Percentiles rank a stretch among this genome's conserved stretches.
Conservation (phyloP, 805 yeast genomes). For the Saccharomycopsis fodiens region DNA sequence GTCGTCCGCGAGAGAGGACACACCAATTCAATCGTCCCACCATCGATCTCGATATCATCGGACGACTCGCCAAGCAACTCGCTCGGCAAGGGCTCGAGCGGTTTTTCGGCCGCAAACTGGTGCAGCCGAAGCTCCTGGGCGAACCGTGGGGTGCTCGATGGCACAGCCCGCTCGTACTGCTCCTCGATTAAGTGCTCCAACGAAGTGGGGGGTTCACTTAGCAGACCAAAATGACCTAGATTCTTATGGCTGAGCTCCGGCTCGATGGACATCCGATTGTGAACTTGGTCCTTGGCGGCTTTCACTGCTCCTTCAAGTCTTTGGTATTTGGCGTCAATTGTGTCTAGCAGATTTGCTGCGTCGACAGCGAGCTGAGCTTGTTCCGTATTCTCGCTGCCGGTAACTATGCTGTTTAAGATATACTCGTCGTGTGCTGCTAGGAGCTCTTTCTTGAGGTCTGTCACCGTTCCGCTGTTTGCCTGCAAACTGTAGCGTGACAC, state of each 20-base stretch:
- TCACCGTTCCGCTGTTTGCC: background rate
- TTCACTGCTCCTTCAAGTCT: background rate
- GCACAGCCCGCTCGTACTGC: background rate
- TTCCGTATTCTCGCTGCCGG: background rate
- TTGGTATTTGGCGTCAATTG: background rate
- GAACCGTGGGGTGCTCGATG: background rate
- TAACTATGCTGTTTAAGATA: background rate
- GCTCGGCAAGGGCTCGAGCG: slow-evolving; percentile 55
- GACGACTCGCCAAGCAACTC: slow-evolving; percentile 17
- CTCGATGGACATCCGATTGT: background rate
- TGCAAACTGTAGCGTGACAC: background rate
- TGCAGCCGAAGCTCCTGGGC: slow-evolving; percentile 7
- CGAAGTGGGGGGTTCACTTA: background rate
- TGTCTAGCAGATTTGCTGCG: background rate
- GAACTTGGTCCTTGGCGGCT: background rate
- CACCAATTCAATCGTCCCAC: slow-evolving; percentile 59
- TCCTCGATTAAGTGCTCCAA: background rate
- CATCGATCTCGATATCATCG: slow-evolving; percentile 40
- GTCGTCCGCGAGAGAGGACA: slow-evolving; percentile 58
- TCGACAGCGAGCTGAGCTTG: background rate
- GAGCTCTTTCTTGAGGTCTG: slow-evolving; percentile 9
- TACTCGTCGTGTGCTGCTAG: slow-evolving; percentile 8
- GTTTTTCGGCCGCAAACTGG: slow-evolving; percentile 45
- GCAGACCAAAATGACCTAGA: background rate
- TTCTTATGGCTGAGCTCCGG: slow-evolving; percentile 1